Evolutionary conservation across 2,329 filamentous ascomycete species (phyloP).

Genomic region (Coniochaeta pulveracea): DNA sequence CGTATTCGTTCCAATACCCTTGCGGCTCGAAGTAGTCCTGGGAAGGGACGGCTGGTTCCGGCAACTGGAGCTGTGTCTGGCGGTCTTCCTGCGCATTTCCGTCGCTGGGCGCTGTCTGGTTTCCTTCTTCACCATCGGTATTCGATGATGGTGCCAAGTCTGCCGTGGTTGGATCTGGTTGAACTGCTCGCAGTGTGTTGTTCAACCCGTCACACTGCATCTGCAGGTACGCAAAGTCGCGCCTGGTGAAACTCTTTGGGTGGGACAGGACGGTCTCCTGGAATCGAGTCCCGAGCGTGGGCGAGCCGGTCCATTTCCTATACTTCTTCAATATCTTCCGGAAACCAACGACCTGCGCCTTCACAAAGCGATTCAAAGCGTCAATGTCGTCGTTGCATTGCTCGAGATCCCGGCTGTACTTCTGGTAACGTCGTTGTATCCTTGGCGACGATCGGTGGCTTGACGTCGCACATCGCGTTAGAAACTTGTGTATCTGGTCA

Average conservation of each 20-base stretch:
- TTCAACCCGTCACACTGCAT: slow-evolving; percentile 39
- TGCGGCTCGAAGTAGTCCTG: too few species aligned
- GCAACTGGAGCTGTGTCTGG: background rate
- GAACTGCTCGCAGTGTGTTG: slow-evolving; percentile 31
- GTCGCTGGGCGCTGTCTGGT: background rate
- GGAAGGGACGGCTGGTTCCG: slow-evolving; percentile 1
- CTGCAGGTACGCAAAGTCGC: slow-evolving; percentile 47
- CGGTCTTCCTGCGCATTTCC: background rate
- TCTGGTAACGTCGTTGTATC: slow-evolving; percentile 38
- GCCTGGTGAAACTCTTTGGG: slow-evolving; percentile 60
- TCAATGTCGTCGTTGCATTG: slow-evolving; percentile 61
- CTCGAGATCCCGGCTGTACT: slow-evolving; percentile 39
- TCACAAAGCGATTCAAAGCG: slow-evolving; percentile 58
- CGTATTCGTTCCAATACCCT: slow-evolving; percentile 80
- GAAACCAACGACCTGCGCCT: slow-evolving; percentile 65
- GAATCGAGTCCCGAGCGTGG: slow-evolving; percentile 52
- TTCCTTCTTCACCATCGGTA: background rate
- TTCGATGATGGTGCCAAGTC: too few species aligned
- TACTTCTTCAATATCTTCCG: slow-evolving; percentile 82
- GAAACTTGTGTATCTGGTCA: slow-evolving; percentile 33
- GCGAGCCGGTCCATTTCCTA: slow-evolving; percentile 73
- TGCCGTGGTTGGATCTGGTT: too few species aligned
- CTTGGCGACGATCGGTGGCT: slow-evolving; percentile 26
- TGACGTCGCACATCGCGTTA: slow-evolving; percentile 28
- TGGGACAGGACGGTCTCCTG: slow-evolving; percentile 52